Base-by-base conservation (phyloP, 345 rosid species). In the Gynandropsis gynandra region DNA sequence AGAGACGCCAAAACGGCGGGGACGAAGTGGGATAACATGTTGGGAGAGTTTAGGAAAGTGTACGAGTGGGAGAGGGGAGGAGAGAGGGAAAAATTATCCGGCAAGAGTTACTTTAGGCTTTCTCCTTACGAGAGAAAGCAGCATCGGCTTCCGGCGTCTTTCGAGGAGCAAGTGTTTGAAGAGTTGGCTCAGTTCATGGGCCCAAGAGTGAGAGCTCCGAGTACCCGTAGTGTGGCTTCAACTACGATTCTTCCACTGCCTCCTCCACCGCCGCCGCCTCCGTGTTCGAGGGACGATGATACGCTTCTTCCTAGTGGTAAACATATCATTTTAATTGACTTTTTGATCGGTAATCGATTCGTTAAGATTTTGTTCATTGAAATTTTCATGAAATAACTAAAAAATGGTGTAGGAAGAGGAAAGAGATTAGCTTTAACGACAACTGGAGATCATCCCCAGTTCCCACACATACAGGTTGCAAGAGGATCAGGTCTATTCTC, bases 11-110 rank as follows among this genome's bases (percentile, higher is more conserved):
- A 92, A 69, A 92, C 94, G 3, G 93, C 98, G 8, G 95, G 97
- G 21, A 92, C 98, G 8, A 92, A 92, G 57, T 92, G 98, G 98
- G 98, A 92, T 66, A 92, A 92, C 61, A 92, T 92, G 98, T 69
- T 92, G 57, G 98, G 98, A 10, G 98, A 92, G 71, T 92, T 87
- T 35, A 72, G 97, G 59, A 92, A 87, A 57, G 98, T 92, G 3
- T 75, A 78, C 54, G 98, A 92, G 40, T 92, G 98, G 98, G 98
- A 92, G 50, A 80, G 80, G 66, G 85, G 89, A 0, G 79, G 79
- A 4, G 95, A 81, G 34, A 68, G 76, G 41, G 94, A 85, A 17
- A 85, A 71, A 15, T 52, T 40, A 2, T 61, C 74, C 10, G 96
- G 95, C 7, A 92, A 87, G 75, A 92, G 97, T 74, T 92, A 92